A percentile compares a stretch with the other conserved stretches of the same genome.
Evolutionary conservation across 345 rosid species (phyloP).

Genomic region (Sonneratia caseolaris): DNA sequence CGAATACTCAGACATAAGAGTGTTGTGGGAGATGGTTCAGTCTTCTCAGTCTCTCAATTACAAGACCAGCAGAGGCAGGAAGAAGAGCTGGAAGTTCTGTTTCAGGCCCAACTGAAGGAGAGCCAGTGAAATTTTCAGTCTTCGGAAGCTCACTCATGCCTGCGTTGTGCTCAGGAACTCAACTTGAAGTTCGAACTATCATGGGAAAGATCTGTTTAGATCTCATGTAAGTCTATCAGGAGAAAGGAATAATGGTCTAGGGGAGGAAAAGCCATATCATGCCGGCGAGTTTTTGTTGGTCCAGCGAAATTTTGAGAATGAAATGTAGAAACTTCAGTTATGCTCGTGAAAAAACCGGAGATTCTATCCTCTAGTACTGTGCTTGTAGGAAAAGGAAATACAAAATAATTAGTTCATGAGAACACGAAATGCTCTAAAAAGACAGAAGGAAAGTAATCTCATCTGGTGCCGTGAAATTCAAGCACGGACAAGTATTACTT

Average conservation of each 20-base stretch:
- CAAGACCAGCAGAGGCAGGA: slow-evolving; percentile 1
- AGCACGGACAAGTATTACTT: neutral
- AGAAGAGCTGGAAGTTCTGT: neutral
- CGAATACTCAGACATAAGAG: slow-evolving; percentile 48
- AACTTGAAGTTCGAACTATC: neutral
- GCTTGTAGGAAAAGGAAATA: neutral
- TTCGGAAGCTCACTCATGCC: neutral
- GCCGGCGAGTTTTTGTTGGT: neutral
- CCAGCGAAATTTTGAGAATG: neutral
- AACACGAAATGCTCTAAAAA: neutral
- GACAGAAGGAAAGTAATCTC: neutral
- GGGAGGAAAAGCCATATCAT: neutral
- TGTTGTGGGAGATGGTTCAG: slow-evolving; percentile 59
- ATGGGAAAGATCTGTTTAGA: neutral
- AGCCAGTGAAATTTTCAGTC: neutral
- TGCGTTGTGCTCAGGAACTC: neutral
- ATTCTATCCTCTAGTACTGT: neutral
- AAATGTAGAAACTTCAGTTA: neutral
- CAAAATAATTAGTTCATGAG: neutral
- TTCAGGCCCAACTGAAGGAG: neutral
- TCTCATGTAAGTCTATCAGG: neutral
- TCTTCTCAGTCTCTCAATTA: slow-evolving; percentile 23
- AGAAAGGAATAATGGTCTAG: neutral
- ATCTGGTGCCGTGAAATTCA: neutral
- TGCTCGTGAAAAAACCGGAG: neutral